A percentile compares a stretch with the other conserved stretches of the same genome.
phyloP scores from a whole-genome alignment of 208 protist genomes.

The Acanthamoeba castellanii region DNA sequence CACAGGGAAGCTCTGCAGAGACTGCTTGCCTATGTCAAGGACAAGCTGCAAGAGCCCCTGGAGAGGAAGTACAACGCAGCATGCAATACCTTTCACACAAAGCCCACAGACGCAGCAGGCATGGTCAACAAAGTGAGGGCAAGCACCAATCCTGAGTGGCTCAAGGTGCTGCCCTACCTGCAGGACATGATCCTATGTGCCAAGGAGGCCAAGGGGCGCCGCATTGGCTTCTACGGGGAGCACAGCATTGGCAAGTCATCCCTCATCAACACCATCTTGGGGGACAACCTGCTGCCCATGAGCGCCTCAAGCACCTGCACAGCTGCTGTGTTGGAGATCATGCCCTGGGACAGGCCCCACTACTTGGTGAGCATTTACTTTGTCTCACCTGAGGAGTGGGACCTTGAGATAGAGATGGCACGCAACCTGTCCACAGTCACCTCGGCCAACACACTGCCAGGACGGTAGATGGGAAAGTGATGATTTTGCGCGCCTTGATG shows the following conservation, averaged over 20 bases:
- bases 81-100: not conserved
- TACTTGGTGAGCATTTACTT: not conserved
- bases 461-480: no score
- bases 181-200: slow-evolving; percentile 19
- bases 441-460: no score
- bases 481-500: no score
- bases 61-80: not conserved
- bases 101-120: not conserved
- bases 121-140: no score
- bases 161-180: slow-evolving; percentile 9
- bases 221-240: slow-evolving; percentile 10
- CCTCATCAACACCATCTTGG: slow-evolving; percentile 43
- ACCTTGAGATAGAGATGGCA: not conserved
- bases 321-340: slow-evolving; percentile 26
- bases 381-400: slow-evolving; percentile 23
- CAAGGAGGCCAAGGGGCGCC: slow-evolving; percentile 12
- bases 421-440: not conserved
- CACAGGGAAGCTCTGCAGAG: not conserved
- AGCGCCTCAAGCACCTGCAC: not conserved
- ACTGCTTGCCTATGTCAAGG: slow-evolving; percentile 5
- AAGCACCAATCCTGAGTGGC: not conserved
- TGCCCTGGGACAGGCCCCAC: slow-evolving; percentile 29
- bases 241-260: not conserved
- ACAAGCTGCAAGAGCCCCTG: not conserved
- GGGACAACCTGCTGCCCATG: not conserved